Evolutionary conservation across 495 filamentous ascomycete genomes (phyloP).

Genomic region (Trichoderma gamsii): DNA sequence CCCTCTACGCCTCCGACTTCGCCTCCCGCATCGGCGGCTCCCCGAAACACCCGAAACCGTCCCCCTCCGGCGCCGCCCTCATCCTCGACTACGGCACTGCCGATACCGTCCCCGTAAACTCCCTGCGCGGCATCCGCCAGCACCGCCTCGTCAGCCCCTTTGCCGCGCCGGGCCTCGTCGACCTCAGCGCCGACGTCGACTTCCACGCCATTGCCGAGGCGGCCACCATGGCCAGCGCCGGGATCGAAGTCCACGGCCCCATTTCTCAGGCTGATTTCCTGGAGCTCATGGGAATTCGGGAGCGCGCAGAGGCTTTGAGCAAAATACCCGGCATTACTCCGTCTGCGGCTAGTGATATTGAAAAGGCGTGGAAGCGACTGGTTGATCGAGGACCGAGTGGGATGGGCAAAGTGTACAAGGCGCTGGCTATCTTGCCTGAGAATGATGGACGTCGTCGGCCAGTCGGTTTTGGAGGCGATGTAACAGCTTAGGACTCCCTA

Average conservation of each 20-base stretch:
- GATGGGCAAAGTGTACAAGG: constrained; percentile 95
- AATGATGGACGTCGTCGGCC: constrained; percentile 65
- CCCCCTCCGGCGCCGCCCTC: constrained; percentile 73
- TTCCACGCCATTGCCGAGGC: constrained; percentile 79
- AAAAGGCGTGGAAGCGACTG: constrained; percentile 68
- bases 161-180: constrained; percentile 66
- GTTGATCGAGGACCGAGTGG: constrained; percentile 70
- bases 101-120: constrained; percentile 73
- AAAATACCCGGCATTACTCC: constrained; percentile 37
- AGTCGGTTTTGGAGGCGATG: constrained; percentile 85
- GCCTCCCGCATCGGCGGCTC: constrained; percentile 74
- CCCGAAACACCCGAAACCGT: constrained; percentile 46
- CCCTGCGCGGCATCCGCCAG: constrained; percentile 73
- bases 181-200: constrained; percentile 87
- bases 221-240: constrained; percentile 63
- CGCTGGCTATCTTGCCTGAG: constrained; percentile 81
- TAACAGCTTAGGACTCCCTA: constrained; percentile 26
- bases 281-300: constrained; percentile 67
- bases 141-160: constrained; percentile 75
- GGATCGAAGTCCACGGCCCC: constrained; percentile 88
- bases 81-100: constrained; percentile 90
- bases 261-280: constrained; percentile 82
- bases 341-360: constrained; percentile 54
- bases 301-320: constrained; percentile 66
- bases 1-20: constrained; percentile 71